Evolutionary conservation across 2,329 filamentous ascomycete genomes (phyloP), one percentile per base, ranked within the genome.

Genomic region (Trichoderma sp.): DNA sequence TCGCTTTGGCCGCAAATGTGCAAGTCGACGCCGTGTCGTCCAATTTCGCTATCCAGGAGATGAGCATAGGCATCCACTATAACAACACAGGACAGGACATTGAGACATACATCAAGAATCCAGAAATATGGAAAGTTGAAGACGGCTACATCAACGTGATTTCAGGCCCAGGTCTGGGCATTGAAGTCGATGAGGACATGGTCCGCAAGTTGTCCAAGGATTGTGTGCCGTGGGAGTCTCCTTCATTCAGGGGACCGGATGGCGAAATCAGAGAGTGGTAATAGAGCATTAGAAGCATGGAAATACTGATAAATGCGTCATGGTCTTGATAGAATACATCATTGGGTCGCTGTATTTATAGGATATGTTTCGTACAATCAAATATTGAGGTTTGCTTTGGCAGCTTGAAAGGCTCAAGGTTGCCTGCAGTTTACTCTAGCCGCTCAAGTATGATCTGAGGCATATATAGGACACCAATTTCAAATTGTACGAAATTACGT

Each of bases 21-120:
- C 92, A 94, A 73, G 87, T 94, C 1, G 90, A 88, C 28, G 83
- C 87, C 23, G 82, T 81, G 11, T 88, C 82, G 23, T 85, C 85
- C 23, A 94, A 91, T 79, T 93, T 92, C 77, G 88, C 86, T 0
- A 94, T 94, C 36, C 89, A 93, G 77, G 92, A 94, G 79, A 94
- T 94, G 92, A 91, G 89, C 68, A 77, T 94, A 34, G 92, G 92
- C 0, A 94, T 95, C 75, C 93, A 95, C 78, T 95, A 94, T 77
- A 95, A 95, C 75, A 87, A 85, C 0, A 90, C 88, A 1, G 85
- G 88, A 2, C 84, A 89, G 75, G 91, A 93, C 77, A 82, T 93
- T 69, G 87, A 87, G 13, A 91, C 87, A 30, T 94, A 93, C 77
- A 84, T 90, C 2, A 88, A 87, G 76, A 88, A 93, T 75, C 85